phyloP scores from a whole-genome alignment of 495 filamentous ascomycete species.

The Aspergillus indologenus region DNA sequence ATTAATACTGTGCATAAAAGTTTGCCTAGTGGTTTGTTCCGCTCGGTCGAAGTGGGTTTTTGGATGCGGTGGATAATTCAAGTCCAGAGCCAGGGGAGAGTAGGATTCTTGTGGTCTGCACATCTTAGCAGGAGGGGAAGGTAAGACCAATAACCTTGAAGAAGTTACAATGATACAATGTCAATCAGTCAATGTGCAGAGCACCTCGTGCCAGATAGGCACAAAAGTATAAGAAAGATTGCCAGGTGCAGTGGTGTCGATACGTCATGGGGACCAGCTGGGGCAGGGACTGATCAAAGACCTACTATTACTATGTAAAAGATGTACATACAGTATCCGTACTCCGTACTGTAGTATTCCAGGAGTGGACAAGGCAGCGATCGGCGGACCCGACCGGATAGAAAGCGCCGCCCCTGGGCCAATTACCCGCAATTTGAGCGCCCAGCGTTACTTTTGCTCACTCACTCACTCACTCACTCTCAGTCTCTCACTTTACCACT shows the following conservation, averaged over 20 bases:
- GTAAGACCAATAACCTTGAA: not conserved
- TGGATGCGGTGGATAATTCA: not conserved
- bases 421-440: conserved; percentile 16
- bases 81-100: not conserved
- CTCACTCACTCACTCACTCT: not conserved
- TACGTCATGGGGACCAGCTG: no score
- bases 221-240: not conserved
- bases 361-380: conserved; percentile 13
- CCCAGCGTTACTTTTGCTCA: conserved; percentile 12
- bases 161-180: not conserved
- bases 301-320: no score
- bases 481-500: no score
- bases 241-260: not conserved
- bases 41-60: not conserved
- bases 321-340: not conserved
- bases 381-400: conserved; percentile 25
- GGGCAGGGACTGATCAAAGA: no score
- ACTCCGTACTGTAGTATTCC: not conserved
- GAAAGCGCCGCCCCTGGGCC: conserved; percentile 19
- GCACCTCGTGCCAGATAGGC: not conserved
- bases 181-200: not conserved
- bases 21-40: not conserved
- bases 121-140: not conserved
- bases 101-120: not conserved
- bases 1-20: conserved; percentile 3